Base-by-base conservation (phyloP, 257 asterid species). In the Fraxinus pennsylvanica region DNA sequence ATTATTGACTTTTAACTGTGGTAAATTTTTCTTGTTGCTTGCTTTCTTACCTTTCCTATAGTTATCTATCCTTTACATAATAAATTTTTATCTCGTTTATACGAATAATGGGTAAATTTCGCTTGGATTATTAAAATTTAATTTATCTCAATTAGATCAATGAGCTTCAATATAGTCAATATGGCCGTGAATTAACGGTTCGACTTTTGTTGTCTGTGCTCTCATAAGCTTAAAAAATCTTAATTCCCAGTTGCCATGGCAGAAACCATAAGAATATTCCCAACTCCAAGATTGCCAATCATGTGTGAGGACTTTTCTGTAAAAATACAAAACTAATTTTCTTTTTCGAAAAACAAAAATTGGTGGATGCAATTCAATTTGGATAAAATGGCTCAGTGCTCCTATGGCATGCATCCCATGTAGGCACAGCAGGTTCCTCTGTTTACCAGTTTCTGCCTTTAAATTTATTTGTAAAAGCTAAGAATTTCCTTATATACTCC, bases 361-460 rank as follows among this genome's bases (percentile, higher is more conserved):
- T 88, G 89, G 96, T 94, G 98, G 97, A 86, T 74, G 79, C 45
- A 63, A 82, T 79, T 83, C 78, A 86, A 85, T 87, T 79, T 87
- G 96, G 98, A 92, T 94, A 94, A 84, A 83, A 71, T 82, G 90
- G 85, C 85, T 65, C 33, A 79, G 45, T 70, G 79, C 78, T 77
- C 88, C 91, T 85, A 75, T 85, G 78, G 81, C 87, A 89, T 85
- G 89, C 95, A 87, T 78, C 67, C 87, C 89, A 80, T 83, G 88
- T 82, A 90, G 82, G 76, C 85, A n/a, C 35, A 63, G 21, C 67
- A 59, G 67, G 30, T 12, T n/a, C 10, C 39, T 52, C 76, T 50
- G 74, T 71, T 65, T 68, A 47, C 32, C 33, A 36, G 61, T 19
- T 9, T 21, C 6, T 4, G 21, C 63, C 68, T 74, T 36, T 9